Evolutionary conservation across 2,329 filamentous ascomycete species (phyloP).

Genomic region (Sporothrix luriei): DNA sequence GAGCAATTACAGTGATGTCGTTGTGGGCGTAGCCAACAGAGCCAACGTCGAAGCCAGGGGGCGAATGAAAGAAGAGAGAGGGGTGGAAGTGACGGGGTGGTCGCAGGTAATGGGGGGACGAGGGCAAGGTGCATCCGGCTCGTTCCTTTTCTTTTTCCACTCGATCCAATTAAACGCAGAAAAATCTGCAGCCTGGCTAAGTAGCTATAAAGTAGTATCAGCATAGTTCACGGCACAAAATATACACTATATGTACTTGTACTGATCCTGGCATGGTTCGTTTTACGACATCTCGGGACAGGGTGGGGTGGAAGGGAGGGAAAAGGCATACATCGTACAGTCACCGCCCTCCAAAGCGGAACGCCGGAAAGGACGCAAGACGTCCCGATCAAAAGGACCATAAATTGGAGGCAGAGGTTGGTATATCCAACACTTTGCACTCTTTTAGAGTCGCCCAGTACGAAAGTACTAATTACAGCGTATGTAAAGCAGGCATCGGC

Average conservation of each 20-base stretch:
- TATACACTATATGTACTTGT: not conserved
- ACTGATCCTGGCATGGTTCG: conserved; percentile 9
- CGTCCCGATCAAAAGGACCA: conserved; percentile 3
- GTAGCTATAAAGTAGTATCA: conserved; percentile 23
- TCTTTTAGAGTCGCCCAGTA: too few relatives aligned
- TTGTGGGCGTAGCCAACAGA: not conserved
- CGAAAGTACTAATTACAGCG: too few relatives aligned
- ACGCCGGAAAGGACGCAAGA: conserved; percentile 4
- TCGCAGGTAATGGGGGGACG: conserved; percentile 15
- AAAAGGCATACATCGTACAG: conserved; percentile 7
- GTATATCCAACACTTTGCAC: too few relatives aligned
- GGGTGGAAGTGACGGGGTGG: conserved; percentile 5
- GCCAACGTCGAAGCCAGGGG: not conserved
- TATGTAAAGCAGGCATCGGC: not conserved
- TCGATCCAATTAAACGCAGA: conserved; percentile 28
- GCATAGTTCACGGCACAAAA: not conserved
- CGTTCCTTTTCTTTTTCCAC: conserved; percentile 25
- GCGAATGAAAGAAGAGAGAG: not conserved
- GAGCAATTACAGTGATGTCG: not conserved
- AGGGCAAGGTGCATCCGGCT: conserved; percentile 26
- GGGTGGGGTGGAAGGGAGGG: not conserved
- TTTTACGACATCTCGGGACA: conserved; percentile 24
- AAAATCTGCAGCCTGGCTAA: conserved; percentile 5
- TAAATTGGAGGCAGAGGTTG: not conserved
- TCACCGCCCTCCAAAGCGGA: conserved; percentile 3